These are phyloP conservation scores for Austroboletus eburneus DNA, from an alignment of 768 basidiomycete genomes.

Conservation along the genomic window DNA sequence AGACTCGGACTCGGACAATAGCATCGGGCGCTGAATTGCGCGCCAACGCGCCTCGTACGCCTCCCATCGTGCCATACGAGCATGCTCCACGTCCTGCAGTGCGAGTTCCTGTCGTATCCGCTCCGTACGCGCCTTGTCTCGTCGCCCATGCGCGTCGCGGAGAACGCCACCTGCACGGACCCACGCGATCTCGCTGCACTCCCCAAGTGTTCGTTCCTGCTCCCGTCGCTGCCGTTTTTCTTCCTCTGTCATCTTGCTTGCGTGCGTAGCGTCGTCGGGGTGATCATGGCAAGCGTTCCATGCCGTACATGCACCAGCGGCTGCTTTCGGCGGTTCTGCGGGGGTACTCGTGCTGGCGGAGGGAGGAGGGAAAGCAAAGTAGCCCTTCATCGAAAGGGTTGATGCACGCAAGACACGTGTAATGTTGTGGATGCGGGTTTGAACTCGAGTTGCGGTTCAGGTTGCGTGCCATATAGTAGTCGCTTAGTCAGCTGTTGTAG, in stretches of 20 bases:
- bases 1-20: too few relatives aligned
- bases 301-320: too few relatives aligned
- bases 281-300: not conserved
- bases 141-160: conserved; percentile 44
- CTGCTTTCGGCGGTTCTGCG: too few relatives aligned
- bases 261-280: not conserved
- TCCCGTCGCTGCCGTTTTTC: conserved; percentile 20
- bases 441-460: too few relatives aligned
- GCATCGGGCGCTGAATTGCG: conserved; percentile 40
- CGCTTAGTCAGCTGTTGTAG: not conserved
- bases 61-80: conserved; percentile 43
- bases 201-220: conserved; percentile 39
- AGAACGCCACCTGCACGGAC: conserved; percentile 56
- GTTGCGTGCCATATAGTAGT: not conserved
- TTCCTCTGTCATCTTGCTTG: conserved; percentile 8
- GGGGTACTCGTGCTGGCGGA: not conserved
- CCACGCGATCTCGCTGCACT: conserved; percentile 55
- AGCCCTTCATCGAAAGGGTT: conserved; percentile 19
- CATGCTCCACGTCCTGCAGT: conserved; percentile 40
- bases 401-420: not conserved
- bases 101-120: conserved; percentile 45
- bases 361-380: conserved; percentile 22
- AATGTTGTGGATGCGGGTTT: not conserved
- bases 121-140: conserved; percentile 49
- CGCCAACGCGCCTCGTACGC: conserved; percentile 52